These are phyloP conservation scores for Claviceps digitariae DNA, from an alignment of 2,329 filamentous ascomycete species.

Conservation along the genomic window DNA sequence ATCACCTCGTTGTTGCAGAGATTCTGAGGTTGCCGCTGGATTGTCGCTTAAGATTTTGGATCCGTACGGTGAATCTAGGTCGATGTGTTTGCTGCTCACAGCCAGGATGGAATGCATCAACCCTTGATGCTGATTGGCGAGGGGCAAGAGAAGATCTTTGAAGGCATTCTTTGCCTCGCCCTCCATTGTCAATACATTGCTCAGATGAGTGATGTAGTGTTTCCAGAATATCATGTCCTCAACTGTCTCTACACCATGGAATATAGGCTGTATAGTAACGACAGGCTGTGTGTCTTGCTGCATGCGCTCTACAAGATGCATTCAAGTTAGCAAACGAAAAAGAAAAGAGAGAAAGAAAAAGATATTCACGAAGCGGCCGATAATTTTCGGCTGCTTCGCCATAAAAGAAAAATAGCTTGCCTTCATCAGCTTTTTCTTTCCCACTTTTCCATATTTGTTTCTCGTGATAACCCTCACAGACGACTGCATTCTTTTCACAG, in stretches of 20 bases:
- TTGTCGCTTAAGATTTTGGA: slow-evolving; percentile 36
- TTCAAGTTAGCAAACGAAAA: not conserved
- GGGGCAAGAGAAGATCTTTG: slow-evolving; percentile 68
- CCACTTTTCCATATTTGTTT: slow-evolving; percentile 82
- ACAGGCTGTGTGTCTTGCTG: slow-evolving; percentile 35
- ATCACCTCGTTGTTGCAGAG: slow-evolving; percentile 36
- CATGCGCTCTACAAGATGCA: slow-evolving; percentile 27
- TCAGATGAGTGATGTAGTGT: slow-evolving; percentile 70
- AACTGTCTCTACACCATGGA: slow-evolving; percentile 67
- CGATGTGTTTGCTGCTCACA: slow-evolving; percentile 65
- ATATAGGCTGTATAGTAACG: slow-evolving; percentile 51
- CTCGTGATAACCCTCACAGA: slow-evolving; percentile 81
- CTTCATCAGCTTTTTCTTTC: slow-evolving; percentile 60
- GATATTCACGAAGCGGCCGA: not conserved
- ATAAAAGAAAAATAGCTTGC: slow-evolving; percentile 22
- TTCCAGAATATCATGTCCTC: slow-evolving; percentile 71
- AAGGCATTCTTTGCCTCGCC: slow-evolving; percentile 74
- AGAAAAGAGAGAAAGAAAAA: too few species aligned
- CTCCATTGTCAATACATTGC: slow-evolving; percentile 69
- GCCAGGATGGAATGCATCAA: slow-evolving; percentile 86
- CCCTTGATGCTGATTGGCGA: slow-evolving; percentile 65
- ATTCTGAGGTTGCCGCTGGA: slow-evolving; percentile 30
- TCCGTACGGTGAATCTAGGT: slow-evolving; percentile 44
- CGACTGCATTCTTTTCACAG: slow-evolving; percentile 85
- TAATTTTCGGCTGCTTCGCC: not conserved